A percentile compares a stretch with the other conserved stretches of the same genome.
Evolutionary conservation across 225 moss, liverwort and hornwort species (phyloP).

Genomic region (Antitrichia curtipendula): DNA sequence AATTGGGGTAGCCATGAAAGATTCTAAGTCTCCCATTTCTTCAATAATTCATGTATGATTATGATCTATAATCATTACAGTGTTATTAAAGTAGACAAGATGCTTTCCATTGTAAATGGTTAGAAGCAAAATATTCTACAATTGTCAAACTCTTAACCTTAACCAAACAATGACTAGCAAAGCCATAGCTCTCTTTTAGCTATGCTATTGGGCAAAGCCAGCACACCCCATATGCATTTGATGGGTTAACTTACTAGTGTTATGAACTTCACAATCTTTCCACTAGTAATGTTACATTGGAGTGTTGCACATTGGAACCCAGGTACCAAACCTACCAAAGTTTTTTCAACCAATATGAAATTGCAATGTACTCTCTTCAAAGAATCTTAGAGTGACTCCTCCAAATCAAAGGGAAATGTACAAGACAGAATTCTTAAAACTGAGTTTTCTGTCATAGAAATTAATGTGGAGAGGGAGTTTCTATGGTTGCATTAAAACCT

Average conservation of each 20-base stretch:
- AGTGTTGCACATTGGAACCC: background rate
- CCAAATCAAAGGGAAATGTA: background rate
- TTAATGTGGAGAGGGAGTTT: background rate
- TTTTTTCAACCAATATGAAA: too few species aligned
- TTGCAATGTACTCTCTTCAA: background rate
- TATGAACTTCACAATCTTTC: background rate
- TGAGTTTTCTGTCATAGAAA: background rate
- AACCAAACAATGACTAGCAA: background rate
- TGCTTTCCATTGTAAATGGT: background rate
- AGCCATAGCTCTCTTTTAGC: background rate
- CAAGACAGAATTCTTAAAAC: background rate
- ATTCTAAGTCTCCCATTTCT: background rate
- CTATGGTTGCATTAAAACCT: background rate
- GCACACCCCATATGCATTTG: background rate
- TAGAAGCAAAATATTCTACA: background rate
- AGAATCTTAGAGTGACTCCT: background rate
- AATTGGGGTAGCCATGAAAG: background rate
- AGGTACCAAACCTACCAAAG: background rate
- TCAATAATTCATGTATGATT: background rate
- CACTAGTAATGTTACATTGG: constrained; percentile 1
- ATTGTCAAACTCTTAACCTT: background rate
- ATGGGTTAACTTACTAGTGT: background rate
- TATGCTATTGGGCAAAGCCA: background rate
- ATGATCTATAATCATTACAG: background rate
- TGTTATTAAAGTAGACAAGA: background rate